Evolutionary conservation across 805 yeast genomes (phyloP), one percentile per base, ranked within the genome.

Genomic region (Kregervanrija fluxuum): DNA sequence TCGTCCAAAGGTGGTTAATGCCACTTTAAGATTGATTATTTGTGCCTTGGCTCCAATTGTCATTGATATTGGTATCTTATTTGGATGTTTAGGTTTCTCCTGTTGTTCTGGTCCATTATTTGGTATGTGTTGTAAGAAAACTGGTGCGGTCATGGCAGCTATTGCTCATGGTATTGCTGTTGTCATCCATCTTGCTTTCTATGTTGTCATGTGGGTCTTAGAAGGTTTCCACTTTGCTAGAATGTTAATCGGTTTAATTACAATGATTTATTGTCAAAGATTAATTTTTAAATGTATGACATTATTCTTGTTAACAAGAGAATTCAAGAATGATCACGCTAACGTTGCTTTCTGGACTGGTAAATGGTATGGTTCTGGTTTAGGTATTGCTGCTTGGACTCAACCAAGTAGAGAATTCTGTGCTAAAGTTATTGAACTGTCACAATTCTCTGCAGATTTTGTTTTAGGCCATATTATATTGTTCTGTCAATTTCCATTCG

Each of bases 341-440:
- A 93, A 93, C 72, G 85, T 95, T 56, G 98, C 99, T 30, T 93
- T 95, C 95, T 93, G 99, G 99, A 86, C 96, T 47, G 99, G 99
- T 76, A 90, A 89, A 69, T 93, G 99, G 99, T 89, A 90, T 66
- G 93, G 95, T 48, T 74, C 86, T 48, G 93, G 95, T 61, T 70
- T 91, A 67, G 99, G 98, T 48, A 80, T 82, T 79, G 80, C 83
- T 77, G 96, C 97, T 15, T 78, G 85, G 75, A 82, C 98, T 32
- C 98, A 91, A 72, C 99, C 99, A 50, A 62, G 85, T 43, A 87
- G 99, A 75, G 99, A 93, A 72, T 87, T 87, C 61, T 75, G 80
- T 59, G 97, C 97, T 54, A 93, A 93, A 78, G 76, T 83, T 51
- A 86, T 91, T 56, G 99, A 93, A 71, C 68, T 86, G 74, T 87